A percentile compares a stretch with the other conserved stretches of the same genome.
phyloP scores from a whole-genome alignment of 2,329 filamentous ascomycete genomes.

The Verticillium nonalfalfae region DNA sequence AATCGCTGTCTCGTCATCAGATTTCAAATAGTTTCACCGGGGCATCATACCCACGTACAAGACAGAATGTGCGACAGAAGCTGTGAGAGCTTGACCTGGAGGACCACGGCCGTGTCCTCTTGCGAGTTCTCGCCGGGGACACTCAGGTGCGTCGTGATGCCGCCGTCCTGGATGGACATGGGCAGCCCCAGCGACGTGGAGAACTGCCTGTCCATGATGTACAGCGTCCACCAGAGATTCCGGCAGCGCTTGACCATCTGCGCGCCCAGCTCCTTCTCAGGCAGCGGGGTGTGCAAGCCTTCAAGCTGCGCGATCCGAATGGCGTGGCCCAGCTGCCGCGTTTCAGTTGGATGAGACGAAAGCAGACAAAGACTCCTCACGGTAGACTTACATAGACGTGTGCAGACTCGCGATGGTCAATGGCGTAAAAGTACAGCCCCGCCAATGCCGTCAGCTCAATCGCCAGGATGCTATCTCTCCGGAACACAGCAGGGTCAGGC shows the following conservation, averaged over 20 bases:
- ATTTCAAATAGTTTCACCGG: neutral
- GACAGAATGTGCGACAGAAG: conserved; percentile 26
- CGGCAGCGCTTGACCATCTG: conserved; percentile 17
- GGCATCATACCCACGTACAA: conserved; percentile 15
- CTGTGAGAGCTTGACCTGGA: conserved; percentile 28
- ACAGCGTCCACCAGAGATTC: conserved; percentile 21
- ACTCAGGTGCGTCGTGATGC: conserved; percentile 23
- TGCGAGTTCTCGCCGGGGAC: conserved; percentile 18
- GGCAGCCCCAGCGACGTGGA: conserved; percentile 25
- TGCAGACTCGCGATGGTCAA: conserved; percentile 21
- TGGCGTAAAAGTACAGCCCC: conserved; percentile 16
- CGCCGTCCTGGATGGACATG: conserved; percentile 27
- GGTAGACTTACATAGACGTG: conserved; percentile 18
- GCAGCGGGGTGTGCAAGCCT: conserved; percentile 5
- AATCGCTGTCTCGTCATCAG: conserved; percentile 17
- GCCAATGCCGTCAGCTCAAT: conserved; percentile 19
- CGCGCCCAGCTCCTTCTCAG: conserved; percentile 15
- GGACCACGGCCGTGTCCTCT: conserved; percentile 20
- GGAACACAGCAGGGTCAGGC: conserved; percentile 16
- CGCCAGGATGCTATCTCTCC: conserved; percentile 16
- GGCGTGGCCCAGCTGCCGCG: conserved; percentile 18
- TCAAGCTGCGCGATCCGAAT: conserved; percentile 11
- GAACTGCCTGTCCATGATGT: conserved; percentile 20
- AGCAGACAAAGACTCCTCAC: neutral
- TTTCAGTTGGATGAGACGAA: conserved; percentile 8